A percentile compares a stretch with the other conserved stretches of the same genome.
Evolutionary conservation across 2,329 filamentous ascomycete genomes (phyloP).

Genomic region (Myriangium duriaei): DNA sequence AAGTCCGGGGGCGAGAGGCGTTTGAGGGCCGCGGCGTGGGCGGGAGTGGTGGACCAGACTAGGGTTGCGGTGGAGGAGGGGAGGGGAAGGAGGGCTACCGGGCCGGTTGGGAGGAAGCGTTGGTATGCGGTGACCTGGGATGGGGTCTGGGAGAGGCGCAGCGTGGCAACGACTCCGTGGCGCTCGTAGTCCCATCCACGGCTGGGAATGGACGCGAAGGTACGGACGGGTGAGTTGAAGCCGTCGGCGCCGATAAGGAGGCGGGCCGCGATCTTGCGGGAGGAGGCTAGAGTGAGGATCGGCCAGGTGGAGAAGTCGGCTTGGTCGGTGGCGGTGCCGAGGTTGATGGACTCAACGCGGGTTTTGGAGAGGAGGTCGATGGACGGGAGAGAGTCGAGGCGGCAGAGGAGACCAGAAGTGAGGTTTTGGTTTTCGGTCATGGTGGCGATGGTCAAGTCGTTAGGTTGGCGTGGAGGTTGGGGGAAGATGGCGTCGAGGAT

Average conservation of each 20-base stretch:
- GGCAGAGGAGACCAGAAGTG: conserved; percentile 60
- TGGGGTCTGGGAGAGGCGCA: conserved; percentile 45
- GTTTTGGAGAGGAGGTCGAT: conserved; percentile 64
- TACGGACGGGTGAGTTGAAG: conserved; percentile 82
- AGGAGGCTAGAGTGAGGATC: conserved; percentile 58
- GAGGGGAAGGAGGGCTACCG: conserved; percentile 80
- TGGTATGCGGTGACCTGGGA: conserved; percentile 63
- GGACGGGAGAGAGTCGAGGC: conserved; percentile 35
- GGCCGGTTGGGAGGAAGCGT: conserved; percentile 83
- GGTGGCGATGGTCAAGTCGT: conserved; percentile 55
- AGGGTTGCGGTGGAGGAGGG: conserved; percentile 73
- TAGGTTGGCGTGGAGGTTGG: background rate
- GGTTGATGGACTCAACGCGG: conserved; percentile 64
- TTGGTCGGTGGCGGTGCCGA: conserved; percentile 51
- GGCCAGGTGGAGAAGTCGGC: conserved; percentile 81
- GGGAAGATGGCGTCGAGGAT: conserved; percentile 5
- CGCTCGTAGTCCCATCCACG: conserved; percentile 88
- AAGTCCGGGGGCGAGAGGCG: conserved; percentile 61
- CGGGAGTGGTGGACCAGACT: conserved; percentile 87
- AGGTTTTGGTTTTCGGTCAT: conserved; percentile 95
- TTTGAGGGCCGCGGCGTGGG: conserved; percentile 68
- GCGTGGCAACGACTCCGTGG: conserved; percentile 81
- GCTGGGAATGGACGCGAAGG: conserved; percentile 75
- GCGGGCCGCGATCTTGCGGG: conserved; percentile 55
- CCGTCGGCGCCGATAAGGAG: conserved; percentile 88